Conservation (phyloP, 116 monocot species). For the Iris pallida region DNA sequence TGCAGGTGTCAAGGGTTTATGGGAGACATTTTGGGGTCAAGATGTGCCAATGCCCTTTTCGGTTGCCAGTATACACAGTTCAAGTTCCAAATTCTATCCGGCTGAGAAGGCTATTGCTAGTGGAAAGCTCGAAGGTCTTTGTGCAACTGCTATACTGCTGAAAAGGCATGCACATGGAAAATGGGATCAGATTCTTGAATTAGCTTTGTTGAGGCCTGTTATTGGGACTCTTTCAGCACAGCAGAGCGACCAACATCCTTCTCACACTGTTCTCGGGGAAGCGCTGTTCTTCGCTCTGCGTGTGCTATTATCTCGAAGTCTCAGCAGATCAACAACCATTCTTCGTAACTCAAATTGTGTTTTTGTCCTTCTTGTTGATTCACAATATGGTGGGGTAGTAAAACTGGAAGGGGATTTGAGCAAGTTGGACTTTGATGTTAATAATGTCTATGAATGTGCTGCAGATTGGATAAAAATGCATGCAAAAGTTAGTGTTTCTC, state of each 20-base stretch:
- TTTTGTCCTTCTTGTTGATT: constrained; percentile 39
- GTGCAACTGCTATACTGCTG: constrained; percentile 55
- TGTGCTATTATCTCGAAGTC: constrained; percentile 38
- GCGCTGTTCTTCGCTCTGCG: constrained; percentile 46
- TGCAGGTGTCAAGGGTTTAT: constrained; percentile 74
- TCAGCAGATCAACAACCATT: constrained; percentile 22
- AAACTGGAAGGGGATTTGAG: constrained; percentile 44
- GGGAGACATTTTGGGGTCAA: constrained; percentile 77
- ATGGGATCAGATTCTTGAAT: constrained; percentile 83
- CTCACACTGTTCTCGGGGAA: constrained; percentile 17
- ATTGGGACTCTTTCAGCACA: constrained; percentile 17
- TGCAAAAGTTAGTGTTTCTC: constrained; percentile 40
- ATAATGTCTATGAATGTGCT: constrained; percentile 26
- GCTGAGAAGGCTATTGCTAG: constrained; percentile 79
- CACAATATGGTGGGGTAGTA: constrained; percentile 44
- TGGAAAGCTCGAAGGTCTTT: constrained; percentile 60
- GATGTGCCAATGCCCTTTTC: constrained; percentile 36
- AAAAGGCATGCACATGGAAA: constrained; percentile 46
- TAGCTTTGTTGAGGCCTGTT: constrained; percentile 37
- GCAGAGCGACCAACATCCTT: constrained; percentile 33
- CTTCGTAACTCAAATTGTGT: constrained; percentile 29
- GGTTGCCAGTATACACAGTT: constrained; percentile 63
- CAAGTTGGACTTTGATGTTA: constrained; percentile 31
- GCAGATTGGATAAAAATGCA: constrained; percentile 45
- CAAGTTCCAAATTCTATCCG: constrained; percentile 69